Conservation (phyloP, 805 yeast genomes). For the Monosporozyma servazzii region DNA sequence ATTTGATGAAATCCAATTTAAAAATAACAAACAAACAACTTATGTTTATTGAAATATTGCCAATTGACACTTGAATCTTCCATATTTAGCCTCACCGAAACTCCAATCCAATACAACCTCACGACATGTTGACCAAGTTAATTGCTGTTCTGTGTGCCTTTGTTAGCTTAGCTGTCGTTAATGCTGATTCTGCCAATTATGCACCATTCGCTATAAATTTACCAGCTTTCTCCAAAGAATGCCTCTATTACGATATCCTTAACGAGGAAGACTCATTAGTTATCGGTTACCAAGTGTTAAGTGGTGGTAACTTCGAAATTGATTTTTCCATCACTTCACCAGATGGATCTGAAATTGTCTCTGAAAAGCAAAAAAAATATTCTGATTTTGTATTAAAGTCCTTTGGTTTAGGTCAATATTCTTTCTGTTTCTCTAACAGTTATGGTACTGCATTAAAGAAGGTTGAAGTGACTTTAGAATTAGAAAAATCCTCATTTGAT, state of each 20-base stretch:
- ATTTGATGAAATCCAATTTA: background rate
- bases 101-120: background rate
- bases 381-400: slow-evolving; percentile 55
- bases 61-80: background rate
- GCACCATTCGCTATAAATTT: slow-evolving; percentile 31
- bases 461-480: slow-evolving; percentile 50
- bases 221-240: slow-evolving; percentile 38
- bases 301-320: slow-evolving; percentile 61
- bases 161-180: slow-evolving; percentile 9
- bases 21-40: background rate
- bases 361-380: slow-evolving; percentile 51
- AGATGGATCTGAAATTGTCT: slow-evolving; percentile 37
- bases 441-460: slow-evolving; percentile 58
- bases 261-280: slow-evolving; percentile 34
- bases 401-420: slow-evolving; percentile 50
- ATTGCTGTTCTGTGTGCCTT: slow-evolving; percentile 3
- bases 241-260: slow-evolving; percentile 32
- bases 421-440: slow-evolving; percentile 56
- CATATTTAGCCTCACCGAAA: background rate
- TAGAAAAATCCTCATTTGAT: slow-evolving; percentile 33
- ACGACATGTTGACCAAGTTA: slow-evolving; percentile 1
- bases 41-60: background rate
- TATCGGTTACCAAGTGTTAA: slow-evolving; percentile 43
- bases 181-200: slow-evolving; percentile 14
- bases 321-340: slow-evolving; percentile 55